These are phyloP conservation scores for Pseudogymnoascus sp. DNA, from an alignment of 2,329 filamentous ascomycete species.

Conservation along the genomic window DNA sequence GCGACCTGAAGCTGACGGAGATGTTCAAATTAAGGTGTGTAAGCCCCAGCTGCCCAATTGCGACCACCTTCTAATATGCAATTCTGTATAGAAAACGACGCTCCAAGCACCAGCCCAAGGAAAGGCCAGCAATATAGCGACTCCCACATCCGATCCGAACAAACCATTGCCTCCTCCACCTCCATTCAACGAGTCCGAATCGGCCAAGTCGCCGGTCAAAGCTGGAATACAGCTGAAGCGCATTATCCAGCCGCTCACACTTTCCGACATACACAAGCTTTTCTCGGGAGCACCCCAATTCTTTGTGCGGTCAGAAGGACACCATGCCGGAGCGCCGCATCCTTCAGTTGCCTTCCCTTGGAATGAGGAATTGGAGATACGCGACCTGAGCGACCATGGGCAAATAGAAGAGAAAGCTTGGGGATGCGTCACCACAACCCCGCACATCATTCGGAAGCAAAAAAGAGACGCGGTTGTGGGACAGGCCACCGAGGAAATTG, in stretches of 20 bases:
- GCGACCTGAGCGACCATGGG: constrained; percentile 56
- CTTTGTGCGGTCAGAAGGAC: constrained; percentile 52
- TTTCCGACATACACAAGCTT: constrained; percentile 56
- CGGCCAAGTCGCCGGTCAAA: constrained; percentile 23
- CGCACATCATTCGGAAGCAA: constrained; percentile 48
- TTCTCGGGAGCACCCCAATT: constrained; percentile 72
- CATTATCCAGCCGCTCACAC: constrained; percentile 52
- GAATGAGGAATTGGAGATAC: constrained; percentile 52
- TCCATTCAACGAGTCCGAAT: constrained; percentile 30
- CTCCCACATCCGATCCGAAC: constrained; percentile 36
- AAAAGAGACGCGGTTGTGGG: constrained; percentile 35
- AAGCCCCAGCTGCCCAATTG: not conserved
- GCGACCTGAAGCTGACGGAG: not conserved
- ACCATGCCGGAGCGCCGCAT: constrained; percentile 51
- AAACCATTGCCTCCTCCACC: constrained; percentile 51
- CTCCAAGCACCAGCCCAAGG: not conserved
- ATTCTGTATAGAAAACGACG: not conserved
- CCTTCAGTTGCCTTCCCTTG: constrained; percentile 61
- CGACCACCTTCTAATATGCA: not conserved
- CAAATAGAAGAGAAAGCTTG: constrained; percentile 57
- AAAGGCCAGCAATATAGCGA: not conserved
- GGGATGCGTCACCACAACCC: constrained; percentile 54
- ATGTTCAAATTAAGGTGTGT: not conserved
- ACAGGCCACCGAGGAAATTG: constrained; percentile 13
- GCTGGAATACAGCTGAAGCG: constrained; percentile 42